Base-by-base conservation (phyloP, 306 rosid genomes). In the Mucuna pruriens region DNA sequence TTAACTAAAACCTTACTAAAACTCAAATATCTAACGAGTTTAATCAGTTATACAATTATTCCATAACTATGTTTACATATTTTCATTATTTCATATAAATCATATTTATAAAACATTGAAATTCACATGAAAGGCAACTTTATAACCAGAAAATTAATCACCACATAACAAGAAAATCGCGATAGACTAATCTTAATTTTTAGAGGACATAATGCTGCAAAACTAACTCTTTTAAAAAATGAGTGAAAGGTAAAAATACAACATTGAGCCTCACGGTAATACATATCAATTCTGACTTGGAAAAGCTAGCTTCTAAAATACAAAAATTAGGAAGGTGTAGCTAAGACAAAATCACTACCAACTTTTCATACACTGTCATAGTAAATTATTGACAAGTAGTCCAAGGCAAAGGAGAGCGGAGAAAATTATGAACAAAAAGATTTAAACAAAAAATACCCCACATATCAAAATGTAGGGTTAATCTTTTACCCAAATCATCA, bases 301-400 rank as follows among this genome's bases (percentile, higher is more conserved):
- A 83, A 81, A 84, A 79, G 82, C 81, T 52, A 75, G 77, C 82
- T 87, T 88, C 85, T 77, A 83, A 83, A 51, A 80, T 86, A 82
- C 83, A 81, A 51, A 84, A 77, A 82, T 82, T 78, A 7, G 82
- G 85, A 89, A 81, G 77, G 82, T 83, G 82, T 78, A 75, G 80
- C 88, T 72, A 84, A 49, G 84, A 77, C 82, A 81, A 89, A 89
- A 83, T 70, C 83, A 80, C 63, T 82, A 54, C 88, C 69, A 88
- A 83, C 93, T 88, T 88, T 85, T 87, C 89, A 62, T 79, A 68
- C 82, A 87, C 86, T 84, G 83, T 69, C 49, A 77, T 70, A 75
- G 94, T 89, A 89, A 86, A 87, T 82, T 89, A 88, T 85, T 80
- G 88, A 83, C 81, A 81, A 67, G 76, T 71, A 84, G 83, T 38